Evolutionary conservation across 2,329 filamentous ascomycete species (phyloP), one percentile per base, ranked within the genome.

Genomic region (Penicillium sp.): DNA sequence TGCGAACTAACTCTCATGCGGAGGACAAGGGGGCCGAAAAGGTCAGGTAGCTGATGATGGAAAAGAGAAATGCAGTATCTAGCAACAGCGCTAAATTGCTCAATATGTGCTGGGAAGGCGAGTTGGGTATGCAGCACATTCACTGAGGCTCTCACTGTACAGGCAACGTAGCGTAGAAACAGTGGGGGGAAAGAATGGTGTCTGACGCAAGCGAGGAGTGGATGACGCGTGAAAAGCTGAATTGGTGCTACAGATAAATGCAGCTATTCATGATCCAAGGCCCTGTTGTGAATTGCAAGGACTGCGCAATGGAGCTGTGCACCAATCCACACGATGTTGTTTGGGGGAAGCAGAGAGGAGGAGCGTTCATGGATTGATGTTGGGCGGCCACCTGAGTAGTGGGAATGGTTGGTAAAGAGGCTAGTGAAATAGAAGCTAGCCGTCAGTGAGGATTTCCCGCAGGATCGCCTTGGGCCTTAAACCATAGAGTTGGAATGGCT

Each of bases 221-320:
- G 30, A 47, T 40, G 42, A 56, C 21, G 54, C 55, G 54, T 57
- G 35, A 26, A 57, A 58, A 48, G 54, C 53, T 26, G 58, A 61
- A 59, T 59, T 58, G 61, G 52, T 56, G 54, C 55, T 60, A 61
- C 21, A 46, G 51, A 56, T 47, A 59, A 47, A 57, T 52, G 53
- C 57, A 57, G 57, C 50, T 47, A 58, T 54, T 62, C 62, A 64
- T 64, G 48, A 55, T 63, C 61, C 56, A 56, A 46, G 43, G 43
- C 38, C 50, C 52, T 56, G 52, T 60, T 49, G 40, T 50, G 46
- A 40, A 48, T 28, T 49, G 26, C 18, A 52, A 24, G 45, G 52
- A 48, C 20, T 50, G 56, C 40, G 50, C 45, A 47, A 55, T 35
- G 40, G 30, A 33, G 47, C 33, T 26, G 52, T 56, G 52, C 47